phyloP scores from a whole-genome alignment of 306 rosid genomes.

The Glycine tomentella region DNA sequence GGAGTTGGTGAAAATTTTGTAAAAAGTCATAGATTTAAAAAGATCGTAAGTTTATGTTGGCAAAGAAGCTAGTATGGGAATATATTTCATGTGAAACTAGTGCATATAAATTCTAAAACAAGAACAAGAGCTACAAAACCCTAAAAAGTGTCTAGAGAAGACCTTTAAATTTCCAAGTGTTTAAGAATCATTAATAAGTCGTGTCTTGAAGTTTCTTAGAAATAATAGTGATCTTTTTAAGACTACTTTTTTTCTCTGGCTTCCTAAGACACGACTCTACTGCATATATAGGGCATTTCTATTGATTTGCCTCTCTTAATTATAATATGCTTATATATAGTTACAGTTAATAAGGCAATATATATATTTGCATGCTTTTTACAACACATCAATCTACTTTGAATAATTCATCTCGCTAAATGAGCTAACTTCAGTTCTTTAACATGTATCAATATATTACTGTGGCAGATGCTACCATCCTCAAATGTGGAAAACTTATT shows the following conservation, averaged over 20 bases:
- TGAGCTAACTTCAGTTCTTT: slow-evolving; percentile 2
- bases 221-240: not conserved
- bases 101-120: not conserved
- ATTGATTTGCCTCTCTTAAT: too few species aligned
- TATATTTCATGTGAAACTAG: slow-evolving; percentile 14
- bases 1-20: too few species aligned
- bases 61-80: too few species aligned
- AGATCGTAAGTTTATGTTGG: too few species aligned
- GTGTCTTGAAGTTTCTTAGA: not conserved
- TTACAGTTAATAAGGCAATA: not conserved
- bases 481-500: not conserved
- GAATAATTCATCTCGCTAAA: slow-evolving; percentile 28
- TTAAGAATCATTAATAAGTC: not conserved
- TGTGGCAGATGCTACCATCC: too few species aligned
- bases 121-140: not conserved
- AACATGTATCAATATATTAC: not conserved
- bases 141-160: not conserved
- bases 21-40: too few species aligned
- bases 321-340: not conserved
- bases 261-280: not conserved
- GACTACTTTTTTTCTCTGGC: not conserved
- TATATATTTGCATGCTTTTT: slow-evolving; percentile 2
- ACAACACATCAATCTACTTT: not conserved
- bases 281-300: too few species aligned
- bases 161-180: not conserved